These are phyloP conservation scores for Hysterangium stoloniferum DNA, from an alignment of 768 basidiomycete genomes.

Conservation along the genomic window DNA sequence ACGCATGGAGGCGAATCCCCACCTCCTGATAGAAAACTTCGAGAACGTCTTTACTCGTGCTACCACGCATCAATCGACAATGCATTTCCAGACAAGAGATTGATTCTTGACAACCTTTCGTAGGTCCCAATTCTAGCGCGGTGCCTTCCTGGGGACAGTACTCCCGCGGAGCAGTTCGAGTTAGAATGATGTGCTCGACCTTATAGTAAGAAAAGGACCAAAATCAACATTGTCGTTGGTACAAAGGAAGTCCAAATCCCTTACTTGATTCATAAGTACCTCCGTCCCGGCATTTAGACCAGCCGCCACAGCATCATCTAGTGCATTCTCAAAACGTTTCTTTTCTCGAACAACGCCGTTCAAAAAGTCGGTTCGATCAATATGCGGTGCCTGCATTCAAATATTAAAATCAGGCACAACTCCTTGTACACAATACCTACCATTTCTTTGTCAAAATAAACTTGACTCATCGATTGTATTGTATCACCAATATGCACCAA, in stretches of 20 bases:
- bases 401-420: not conserved
- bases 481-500: conserved; percentile 95
- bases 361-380: conserved; percentile 89
- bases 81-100: conserved; percentile 86
- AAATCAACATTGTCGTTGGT: not conserved
- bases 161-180: conserved; percentile 73
- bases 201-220: conserved; percentile 23
- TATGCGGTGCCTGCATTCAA: conserved; percentile 61
- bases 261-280: conserved; percentile 88
- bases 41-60: conserved; percentile 90
- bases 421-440: conserved; percentile 32
- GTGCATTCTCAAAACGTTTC: conserved; percentile 86
- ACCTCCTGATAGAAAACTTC: conserved; percentile 99
- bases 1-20: conserved; percentile 83
- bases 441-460: conserved; percentile 96
- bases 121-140: conserved; percentile 76
- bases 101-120: conserved; percentile 81
- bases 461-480: conserved; percentile 95
- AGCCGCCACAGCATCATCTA: conserved; percentile 90
- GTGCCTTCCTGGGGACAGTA: conserved; percentile 85
- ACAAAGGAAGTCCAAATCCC: not conserved
- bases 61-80: conserved; percentile 85
- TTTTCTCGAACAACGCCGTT: conserved; percentile 93
- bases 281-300: conserved; percentile 95
- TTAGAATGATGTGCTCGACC: conserved; percentile 91